These are phyloP conservation scores for Dillenia suffruticosa DNA, from an alignment of 164 flowering plant genomes.

Conservation along the genomic window DNA sequence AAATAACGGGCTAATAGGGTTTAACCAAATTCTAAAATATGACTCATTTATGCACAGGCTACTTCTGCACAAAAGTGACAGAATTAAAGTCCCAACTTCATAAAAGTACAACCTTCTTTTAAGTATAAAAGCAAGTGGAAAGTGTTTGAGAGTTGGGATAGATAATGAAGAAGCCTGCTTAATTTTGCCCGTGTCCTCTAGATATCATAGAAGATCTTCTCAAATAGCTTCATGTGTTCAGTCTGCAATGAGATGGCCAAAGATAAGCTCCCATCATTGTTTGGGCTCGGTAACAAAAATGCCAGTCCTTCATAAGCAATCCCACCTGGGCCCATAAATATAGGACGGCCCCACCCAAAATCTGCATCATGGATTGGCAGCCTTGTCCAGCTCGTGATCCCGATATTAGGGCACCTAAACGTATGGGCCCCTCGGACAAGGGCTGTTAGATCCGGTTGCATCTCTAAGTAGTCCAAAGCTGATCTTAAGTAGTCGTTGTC, in stretches of 20 bases:
- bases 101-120: too few relatives aligned
- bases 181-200: slow-evolving; percentile 4
- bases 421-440: slow-evolving; percentile 61
- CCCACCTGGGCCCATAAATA: slow-evolving; percentile 67
- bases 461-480: slow-evolving; percentile 65
- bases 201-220: slow-evolving; percentile 40
- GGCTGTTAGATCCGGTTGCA: slow-evolving; percentile 52
- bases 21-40: too few relatives aligned
- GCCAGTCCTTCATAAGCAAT: slow-evolving; percentile 57
- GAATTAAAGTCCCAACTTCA: too few relatives aligned
- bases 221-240: slow-evolving; percentile 48
- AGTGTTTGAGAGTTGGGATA: too few relatives aligned
- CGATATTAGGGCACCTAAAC: slow-evolving; percentile 54
- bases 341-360: slow-evolving; percentile 79
- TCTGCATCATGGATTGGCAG: slow-evolving; percentile 69
- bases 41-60: too few relatives aligned
- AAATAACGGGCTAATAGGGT: too few relatives aligned
- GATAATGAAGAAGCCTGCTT: too few relatives aligned
- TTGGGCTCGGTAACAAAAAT: slow-evolving; percentile 48
- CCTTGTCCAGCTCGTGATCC: slow-evolving; percentile 61
- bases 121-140: too few relatives aligned
- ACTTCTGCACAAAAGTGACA: too few relatives aligned
- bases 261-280: slow-evolving; percentile 57
- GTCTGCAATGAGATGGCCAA: slow-evolving; percentile 47
- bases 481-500: slow-evolving; percentile 64